A percentile compares a stretch with the other conserved stretches of the same genome.
Evolutionary conservation across 352 stramenopile species (phyloP).

Genomic region (Phytophthora multivora): DNA sequence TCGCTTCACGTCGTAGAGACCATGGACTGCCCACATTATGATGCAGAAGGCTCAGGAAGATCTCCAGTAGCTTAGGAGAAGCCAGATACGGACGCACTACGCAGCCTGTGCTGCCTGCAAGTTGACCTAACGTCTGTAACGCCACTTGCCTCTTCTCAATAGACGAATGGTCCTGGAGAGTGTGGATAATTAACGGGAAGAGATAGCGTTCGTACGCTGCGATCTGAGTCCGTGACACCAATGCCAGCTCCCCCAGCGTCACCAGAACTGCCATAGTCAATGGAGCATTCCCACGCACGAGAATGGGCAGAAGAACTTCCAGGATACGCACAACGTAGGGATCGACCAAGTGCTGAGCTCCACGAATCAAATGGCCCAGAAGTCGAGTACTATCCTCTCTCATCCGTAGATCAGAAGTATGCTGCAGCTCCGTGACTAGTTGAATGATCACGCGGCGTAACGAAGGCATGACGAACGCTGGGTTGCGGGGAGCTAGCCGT

Average conservation of each 20-base stretch:
- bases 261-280: conserved; percentile 74
- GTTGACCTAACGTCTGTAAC: conserved; percentile 94
- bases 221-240: conserved; percentile 91
- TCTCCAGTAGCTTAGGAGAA: conserved; percentile 95
- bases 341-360: conserved; percentile 87
- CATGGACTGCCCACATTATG: conserved; percentile 91
- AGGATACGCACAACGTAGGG: conserved; percentile 81
- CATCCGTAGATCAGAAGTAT: conserved; percentile 86
- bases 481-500: conserved; percentile 93
- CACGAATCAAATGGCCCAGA: conserved; percentile 82
- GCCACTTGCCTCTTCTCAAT: conserved; percentile 96
- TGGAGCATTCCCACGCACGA: conserved; percentile 87
- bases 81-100: conserved; percentile 96
- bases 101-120: conserved; percentile 93
- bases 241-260: conserved; percentile 91
- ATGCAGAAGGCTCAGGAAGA: conserved; percentile 94
- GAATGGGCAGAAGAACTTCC: conserved; percentile 82
- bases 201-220: conserved; percentile 94
- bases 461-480: conserved; percentile 94
- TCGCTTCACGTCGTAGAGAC: conserved; percentile 94
- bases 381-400: conserved; percentile 91
- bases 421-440: conserved; percentile 95
- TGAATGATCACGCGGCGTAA: conserved; percentile 94
- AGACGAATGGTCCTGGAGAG: conserved; percentile 96
- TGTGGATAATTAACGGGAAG: conserved; percentile 96